phyloP scores from a whole-genome alignment of 306 rosid genomes.

The Astragalus glycyphyllos region DNA sequence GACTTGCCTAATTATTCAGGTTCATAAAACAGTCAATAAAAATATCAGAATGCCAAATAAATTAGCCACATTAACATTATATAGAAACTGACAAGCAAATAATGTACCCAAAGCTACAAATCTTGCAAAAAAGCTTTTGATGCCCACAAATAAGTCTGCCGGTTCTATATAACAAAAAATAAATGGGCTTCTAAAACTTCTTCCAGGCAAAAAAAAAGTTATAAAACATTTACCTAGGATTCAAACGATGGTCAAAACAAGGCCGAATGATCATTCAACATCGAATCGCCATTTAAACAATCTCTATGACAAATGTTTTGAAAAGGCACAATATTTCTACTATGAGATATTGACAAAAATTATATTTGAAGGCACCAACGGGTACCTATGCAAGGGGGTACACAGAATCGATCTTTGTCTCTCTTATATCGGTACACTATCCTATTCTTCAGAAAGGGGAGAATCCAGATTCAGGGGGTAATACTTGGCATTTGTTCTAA shows the following conservation, averaged over 20 bases:
- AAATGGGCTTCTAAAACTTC: not conserved
- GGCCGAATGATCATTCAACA: too few species aligned
- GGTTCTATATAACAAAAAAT: not conserved
- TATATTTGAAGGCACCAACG: not conserved
- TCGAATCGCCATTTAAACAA: constrained; percentile 7
- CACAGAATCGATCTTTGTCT: not conserved
- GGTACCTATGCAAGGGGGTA: not conserved
- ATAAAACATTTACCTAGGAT: not conserved
- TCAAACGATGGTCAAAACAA: not conserved
- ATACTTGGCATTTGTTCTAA: constrained; percentile 21
- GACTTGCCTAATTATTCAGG: not conserved
- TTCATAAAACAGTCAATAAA: constrained; percentile 25
- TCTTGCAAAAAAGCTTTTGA: not conserved
- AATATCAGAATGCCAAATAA: constrained; percentile 26
- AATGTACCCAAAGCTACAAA: constrained; percentile 12
- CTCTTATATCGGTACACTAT: not conserved
- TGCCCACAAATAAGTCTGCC: not conserved
- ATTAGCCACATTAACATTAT: not conserved
- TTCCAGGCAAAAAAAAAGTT: not conserved
- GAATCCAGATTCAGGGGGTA: constrained; percentile 2
- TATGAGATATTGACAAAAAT: not conserved
- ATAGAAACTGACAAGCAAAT: not conserved
- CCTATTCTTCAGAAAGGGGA: not conserved
- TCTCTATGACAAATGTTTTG: not conserved
- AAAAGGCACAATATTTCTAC: not conserved